Conservation (phyloP, 306 rosid species). For the Dryas drummondii region DNA sequence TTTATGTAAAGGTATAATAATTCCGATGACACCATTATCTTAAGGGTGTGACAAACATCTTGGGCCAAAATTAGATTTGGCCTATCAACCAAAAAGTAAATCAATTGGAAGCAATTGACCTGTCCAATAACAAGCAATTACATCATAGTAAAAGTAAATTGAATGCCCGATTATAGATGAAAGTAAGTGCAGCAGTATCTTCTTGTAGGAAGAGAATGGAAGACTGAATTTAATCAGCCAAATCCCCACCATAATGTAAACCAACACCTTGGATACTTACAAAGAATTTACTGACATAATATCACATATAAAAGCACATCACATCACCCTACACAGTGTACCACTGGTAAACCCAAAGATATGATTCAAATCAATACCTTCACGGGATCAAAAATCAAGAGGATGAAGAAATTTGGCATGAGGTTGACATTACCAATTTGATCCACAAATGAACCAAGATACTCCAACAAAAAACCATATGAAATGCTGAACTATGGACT, state of each 20-base stretch:
- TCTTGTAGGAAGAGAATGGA: neutral
- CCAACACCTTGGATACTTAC: neutral
- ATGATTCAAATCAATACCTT: neutral
- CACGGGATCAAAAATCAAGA: neutral
- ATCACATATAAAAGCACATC: neutral
- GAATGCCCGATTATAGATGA: neutral
- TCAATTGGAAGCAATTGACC: neutral
- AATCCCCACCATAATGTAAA: neutral
- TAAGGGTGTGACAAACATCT: neutral
- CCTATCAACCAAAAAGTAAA: neutral
- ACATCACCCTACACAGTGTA: conserved; percentile 1
- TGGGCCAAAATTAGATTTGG: neutral
- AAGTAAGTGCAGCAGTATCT: neutral
- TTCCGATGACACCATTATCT: neutral
- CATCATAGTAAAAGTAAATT: neutral
- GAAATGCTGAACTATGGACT: neutral
- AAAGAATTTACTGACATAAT: neutral
- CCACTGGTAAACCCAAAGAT: neutral
- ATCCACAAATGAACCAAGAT: neutral
- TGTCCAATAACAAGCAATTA: neutral
- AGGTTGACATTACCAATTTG: neutral
- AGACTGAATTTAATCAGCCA: conserved; percentile 1
- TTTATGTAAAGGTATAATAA: conserved; percentile 7
- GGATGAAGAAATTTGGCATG: neutral
- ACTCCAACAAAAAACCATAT: neutral